A percentile compares a stretch with the other conserved stretches of the same genome.
These are phyloP conservation scores for Starmerella asiatica DNA, from an alignment of 805 yeast species.

Conservation along the genomic window DNA sequence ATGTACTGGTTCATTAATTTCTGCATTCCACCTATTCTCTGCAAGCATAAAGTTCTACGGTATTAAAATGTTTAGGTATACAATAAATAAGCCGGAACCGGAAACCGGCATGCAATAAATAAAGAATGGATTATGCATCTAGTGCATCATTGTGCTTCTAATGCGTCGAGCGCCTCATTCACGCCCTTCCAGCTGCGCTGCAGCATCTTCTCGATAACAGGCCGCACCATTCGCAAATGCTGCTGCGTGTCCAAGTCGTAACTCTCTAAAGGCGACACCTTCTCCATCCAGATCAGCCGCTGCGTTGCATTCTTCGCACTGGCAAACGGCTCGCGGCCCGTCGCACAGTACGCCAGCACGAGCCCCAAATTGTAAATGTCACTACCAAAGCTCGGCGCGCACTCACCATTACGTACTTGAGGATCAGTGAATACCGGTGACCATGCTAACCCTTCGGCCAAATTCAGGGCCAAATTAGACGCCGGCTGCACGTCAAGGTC, in stretches of 20 bases:
- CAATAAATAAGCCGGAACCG: too few species aligned
- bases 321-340: constrained; percentile 35
- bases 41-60: too few species aligned
- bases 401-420: constrained; percentile 27
- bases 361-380: constrained; percentile 39
- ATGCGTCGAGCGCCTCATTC: constrained; percentile 5
- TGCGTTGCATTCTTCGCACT: constrained; percentile 24
- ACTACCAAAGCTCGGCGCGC: constrained; percentile 28
- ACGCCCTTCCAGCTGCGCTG: constrained; percentile 9
- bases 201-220: constrained; percentile 10
- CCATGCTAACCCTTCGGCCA: constrained; percentile 19
- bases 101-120: too few species aligned
- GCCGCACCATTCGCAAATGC: constrained; percentile 13
- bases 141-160: too few species aligned
- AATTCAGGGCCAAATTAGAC: constrained; percentile 9
- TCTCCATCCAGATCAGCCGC: constrained; percentile 24
- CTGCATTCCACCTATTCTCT: too few species aligned
- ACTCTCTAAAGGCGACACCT: constrained; percentile 22
- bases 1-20: too few species aligned
- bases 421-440: constrained; percentile 38
- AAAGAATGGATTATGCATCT: too few species aligned
- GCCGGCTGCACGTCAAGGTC: constrained; percentile 17
- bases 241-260: constrained; percentile 17
- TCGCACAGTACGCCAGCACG: constrained; percentile 34
- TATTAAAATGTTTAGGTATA: too few species aligned